A percentile compares a stretch with the other conserved stretches of the same genome.
These are phyloP conservation scores for Osmanthus fragrans DNA, from an alignment of 257 asterid genomes.

Conservation along the genomic window DNA sequence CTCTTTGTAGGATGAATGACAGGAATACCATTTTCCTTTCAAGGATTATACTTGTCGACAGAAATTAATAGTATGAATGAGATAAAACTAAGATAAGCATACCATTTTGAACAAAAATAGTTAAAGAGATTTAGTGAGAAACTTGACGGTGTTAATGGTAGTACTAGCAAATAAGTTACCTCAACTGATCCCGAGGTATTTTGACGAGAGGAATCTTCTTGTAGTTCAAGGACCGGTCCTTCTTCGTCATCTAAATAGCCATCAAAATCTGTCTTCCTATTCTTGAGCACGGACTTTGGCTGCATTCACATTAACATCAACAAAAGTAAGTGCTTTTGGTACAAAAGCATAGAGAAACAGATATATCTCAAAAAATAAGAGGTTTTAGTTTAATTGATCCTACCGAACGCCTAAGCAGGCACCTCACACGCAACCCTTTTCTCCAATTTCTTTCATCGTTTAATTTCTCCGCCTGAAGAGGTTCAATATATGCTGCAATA, in stretches of 20 bases:
- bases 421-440: slow-evolving; percentile 85
- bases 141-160: slow-evolving; percentile 22
- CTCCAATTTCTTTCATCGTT: slow-evolving; percentile 93
- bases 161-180: slow-evolving; percentile 20
- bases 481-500: background rate
- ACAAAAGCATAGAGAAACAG: background rate
- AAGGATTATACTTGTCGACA: too few relatives aligned
- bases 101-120: too few relatives aligned
- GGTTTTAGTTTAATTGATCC: background rate
- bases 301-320: slow-evolving; percentile 21
- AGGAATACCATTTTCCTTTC: too few relatives aligned
- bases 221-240: slow-evolving; percentile 17
- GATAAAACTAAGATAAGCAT: background rate
- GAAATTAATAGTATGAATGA: background rate
- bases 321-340: background rate
- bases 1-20: too few relatives aligned
- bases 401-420: slow-evolving; percentile 83
- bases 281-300: slow-evolving; percentile 77
- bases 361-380: background rate
- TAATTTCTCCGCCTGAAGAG: slow-evolving; percentile 65
- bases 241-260: slow-evolving; percentile 57
- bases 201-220: slow-evolving; percentile 37
- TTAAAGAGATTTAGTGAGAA: background rate
- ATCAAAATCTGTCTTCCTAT: slow-evolving; percentile 63
- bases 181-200: slow-evolving; percentile 33